phyloP scores from a whole-genome alignment of 257 asterid species.

The Fraxinus excelsior region DNA sequence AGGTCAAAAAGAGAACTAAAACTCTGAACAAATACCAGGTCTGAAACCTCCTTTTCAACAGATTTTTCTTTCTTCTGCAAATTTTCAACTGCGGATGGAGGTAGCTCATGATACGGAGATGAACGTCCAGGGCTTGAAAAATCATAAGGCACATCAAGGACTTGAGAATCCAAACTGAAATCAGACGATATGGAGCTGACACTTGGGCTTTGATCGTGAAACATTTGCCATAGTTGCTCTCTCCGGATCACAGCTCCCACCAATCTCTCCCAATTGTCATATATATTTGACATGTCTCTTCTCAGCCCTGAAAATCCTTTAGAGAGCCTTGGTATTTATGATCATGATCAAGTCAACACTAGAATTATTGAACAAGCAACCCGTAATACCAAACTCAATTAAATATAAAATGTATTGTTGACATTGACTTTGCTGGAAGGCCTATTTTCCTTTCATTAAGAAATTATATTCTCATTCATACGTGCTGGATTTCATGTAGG shows the following conservation, averaged over 20 bases:
- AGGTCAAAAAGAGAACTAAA: conserved; percentile 38
- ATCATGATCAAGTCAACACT: background rate
- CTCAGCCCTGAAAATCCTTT: background rate
- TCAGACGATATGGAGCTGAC: background rate
- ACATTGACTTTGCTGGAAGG: background rate
- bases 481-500: background rate
- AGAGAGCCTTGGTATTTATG: background rate
- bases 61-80: conserved; percentile 13
- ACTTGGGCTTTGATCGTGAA: background rate
- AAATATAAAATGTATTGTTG: background rate
- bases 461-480: background rate
- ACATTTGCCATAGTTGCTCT: background rate
- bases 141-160: background rate
- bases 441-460: background rate
- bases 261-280: background rate
- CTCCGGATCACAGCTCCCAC: background rate
- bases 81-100: background rate
- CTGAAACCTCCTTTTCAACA: conserved; percentile 16
- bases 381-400: background rate
- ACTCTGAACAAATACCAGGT: conserved; percentile 30
- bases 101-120: background rate
- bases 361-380: background rate
- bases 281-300: background rate
- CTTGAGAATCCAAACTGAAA: background rate
- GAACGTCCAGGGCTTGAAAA: background rate